Evolutionary conservation across 2,329 filamentous ascomycete species (phyloP).

Genomic region (Scorias spongiosa): DNA sequence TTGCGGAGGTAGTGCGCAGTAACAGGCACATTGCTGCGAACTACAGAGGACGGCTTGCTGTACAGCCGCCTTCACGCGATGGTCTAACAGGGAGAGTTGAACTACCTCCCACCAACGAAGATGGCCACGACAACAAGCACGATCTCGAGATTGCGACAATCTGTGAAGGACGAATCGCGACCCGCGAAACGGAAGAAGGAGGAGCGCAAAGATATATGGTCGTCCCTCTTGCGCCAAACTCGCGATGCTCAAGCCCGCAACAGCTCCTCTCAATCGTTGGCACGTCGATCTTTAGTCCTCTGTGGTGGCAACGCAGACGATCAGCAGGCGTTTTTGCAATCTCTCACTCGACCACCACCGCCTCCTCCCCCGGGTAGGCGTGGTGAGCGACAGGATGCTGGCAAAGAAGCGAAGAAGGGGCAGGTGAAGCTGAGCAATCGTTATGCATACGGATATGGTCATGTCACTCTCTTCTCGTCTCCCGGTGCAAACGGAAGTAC

Average conservation of each 20-base stretch:
- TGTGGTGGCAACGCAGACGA: conserved; percentile 19
- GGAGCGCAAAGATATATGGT: conserved; percentile 19
- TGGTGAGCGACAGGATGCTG: conserved; percentile 7
- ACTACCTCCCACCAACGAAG: background rate
- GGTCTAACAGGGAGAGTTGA: background rate
- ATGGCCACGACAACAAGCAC: background rate
- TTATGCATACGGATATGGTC: conserved; percentile 21
- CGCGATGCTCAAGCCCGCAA: conserved; percentile 21
- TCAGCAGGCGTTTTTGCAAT: conserved; percentile 14
- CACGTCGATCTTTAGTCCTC: conserved; percentile 15
- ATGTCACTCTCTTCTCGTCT: conserved; percentile 18
- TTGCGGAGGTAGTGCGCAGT: background rate
- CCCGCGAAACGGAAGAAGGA: conserved; percentile 9
- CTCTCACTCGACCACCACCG: conserved; percentile 15
- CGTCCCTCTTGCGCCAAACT: conserved; percentile 18
- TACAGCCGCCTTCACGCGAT: background rate
- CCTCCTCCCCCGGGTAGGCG: conserved; percentile 10
- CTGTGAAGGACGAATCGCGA: background rate
- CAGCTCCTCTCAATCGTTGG: conserved; percentile 9
- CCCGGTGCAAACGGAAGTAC: conserved; percentile 12
- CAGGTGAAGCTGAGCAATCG: conserved; percentile 18
- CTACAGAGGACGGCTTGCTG: too few relatives aligned
- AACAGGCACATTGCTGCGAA: too few relatives aligned
- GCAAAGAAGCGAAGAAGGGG: conserved; percentile 11
- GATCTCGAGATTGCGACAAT: background rate